Evolutionary conservation across 1,139 yeast genomes (phyloP), one percentile per base, ranked within the genome.

Genomic region (Lodderomyces margitis): DNA sequence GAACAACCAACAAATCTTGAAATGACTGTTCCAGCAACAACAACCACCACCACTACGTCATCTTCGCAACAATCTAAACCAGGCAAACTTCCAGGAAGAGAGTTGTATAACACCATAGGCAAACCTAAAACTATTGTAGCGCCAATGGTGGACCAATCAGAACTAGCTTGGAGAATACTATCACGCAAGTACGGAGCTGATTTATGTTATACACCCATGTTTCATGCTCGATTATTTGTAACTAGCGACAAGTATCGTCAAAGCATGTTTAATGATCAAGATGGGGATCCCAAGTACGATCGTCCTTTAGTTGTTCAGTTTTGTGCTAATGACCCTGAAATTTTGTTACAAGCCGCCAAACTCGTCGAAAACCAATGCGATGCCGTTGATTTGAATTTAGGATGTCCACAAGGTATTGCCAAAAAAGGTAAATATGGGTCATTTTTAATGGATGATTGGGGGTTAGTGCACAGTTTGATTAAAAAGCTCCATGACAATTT

Each of bases 381-480:
- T 67, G 98, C 98, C 0, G 95, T 92, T 12, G 99, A 92, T 64
- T 73, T 92, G 50, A 92, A 92, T 57, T 70, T 94, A 46, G 99
- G 99, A 0, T 94, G 98, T 60, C 98, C 98, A 0, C 98, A 94
- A 63, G 97, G 97, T 1, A 94, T 94, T 46, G 99, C 98, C 0
- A 78, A 77, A 48, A 87, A 88, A 61, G 99, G 99, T 0, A 84
- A 87, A 51, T 94, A 94, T 58, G 98, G 99, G 0, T 83, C 98
- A 0, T 94, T 89, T 55, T 67, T 94, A 41, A 92, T 91, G 96
- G 98, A 94, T 45, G 97, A 94, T 58, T 92, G 98, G 98, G 88
- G 80, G 34, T 68, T 91, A 47, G 81, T 94, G 20, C 75, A 80
- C 53, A 75, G 70, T 38, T 70, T 94, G 44, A 91, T 94, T 50